Percentiles rank a stretch among this genome's conserved stretches.
Evolutionary conservation across 805 yeast genomes (phyloP).

Genomic region (Millerozyma miso): DNA sequence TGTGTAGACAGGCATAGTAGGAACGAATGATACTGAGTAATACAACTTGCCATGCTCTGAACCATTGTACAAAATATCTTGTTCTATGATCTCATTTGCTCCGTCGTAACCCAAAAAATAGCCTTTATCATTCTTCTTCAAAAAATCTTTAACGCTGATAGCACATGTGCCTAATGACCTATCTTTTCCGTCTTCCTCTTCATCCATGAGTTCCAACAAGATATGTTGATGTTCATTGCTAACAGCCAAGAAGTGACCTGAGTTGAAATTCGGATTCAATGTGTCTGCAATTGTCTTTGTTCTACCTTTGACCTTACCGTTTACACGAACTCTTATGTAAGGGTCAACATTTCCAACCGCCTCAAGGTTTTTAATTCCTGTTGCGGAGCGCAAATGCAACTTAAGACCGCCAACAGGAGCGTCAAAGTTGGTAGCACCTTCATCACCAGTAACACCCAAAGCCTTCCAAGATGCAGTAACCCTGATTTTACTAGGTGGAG

Average conservation of each 20-base stretch:
- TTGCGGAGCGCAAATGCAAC: constrained; percentile 53
- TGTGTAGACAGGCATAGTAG: constrained; percentile 60
- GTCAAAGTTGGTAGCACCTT: constrained; percentile 40
- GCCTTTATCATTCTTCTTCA: constrained; percentile 46
- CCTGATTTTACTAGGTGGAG: constrained; percentile 41
- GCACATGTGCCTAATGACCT: constrained; percentile 59
- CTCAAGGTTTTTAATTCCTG: constrained; percentile 52
- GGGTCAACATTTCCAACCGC: constrained; percentile 75
- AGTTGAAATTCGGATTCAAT: constrained; percentile 55
- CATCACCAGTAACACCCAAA: constrained; percentile 47
- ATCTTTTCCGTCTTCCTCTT: constrained; percentile 59
- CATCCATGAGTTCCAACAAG: constrained; percentile 59
- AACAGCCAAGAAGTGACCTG: constrained; percentile 57
- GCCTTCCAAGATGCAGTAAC: constrained; percentile 70
- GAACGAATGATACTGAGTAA: constrained; percentile 61
- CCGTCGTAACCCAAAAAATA: constrained; percentile 50
- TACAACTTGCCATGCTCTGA: constrained; percentile 44
- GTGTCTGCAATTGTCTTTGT: constrained; percentile 54
- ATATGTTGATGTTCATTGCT: constrained; percentile 57
- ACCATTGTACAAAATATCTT: constrained; percentile 38
- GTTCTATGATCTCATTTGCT: constrained; percentile 40
- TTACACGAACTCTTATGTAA: constrained; percentile 55
- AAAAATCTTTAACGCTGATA: constrained; percentile 45
- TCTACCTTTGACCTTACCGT: constrained; percentile 53
- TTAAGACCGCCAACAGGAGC: constrained; percentile 68